Percentiles rank a stretch among this genome's conserved stretches.
These are phyloP conservation scores for Colletotrichum sp. DNA, from an alignment of 2,329 filamentous ascomycete genomes.

Conservation along the genomic window DNA sequence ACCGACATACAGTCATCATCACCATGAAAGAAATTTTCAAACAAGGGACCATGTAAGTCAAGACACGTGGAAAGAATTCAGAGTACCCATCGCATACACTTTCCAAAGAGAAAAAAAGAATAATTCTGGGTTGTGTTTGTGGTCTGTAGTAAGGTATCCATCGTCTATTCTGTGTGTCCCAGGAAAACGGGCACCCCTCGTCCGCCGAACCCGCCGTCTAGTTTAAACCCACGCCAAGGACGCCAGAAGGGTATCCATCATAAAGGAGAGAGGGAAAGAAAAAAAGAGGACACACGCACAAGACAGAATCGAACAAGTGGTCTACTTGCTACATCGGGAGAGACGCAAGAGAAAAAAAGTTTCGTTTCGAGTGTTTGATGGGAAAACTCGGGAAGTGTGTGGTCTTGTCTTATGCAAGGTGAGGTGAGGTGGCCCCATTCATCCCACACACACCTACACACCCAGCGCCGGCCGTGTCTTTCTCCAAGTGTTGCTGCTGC, in stretches of 20 bases:
- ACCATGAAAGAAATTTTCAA: not conserved
- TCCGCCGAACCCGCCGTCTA: slow-evolving; percentile 1
- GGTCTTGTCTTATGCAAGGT: slow-evolving; percentile 12
- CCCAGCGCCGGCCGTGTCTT: not conserved
- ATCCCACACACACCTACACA: not conserved
- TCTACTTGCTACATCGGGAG: slow-evolving; percentile 3
- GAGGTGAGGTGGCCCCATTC: slow-evolving; percentile 15
- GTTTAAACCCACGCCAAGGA: slow-evolving; percentile 3
- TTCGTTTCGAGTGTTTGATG: not conserved
- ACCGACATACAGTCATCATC: not conserved
- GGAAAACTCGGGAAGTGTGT: not conserved
- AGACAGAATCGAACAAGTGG: not conserved
- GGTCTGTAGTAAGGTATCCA: not conserved
- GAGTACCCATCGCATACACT: not conserved
- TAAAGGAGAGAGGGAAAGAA: not conserved
- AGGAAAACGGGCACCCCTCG: not conserved
- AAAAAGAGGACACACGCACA: not conserved
- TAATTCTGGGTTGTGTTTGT: not conserved
- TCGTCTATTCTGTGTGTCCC: not conserved
- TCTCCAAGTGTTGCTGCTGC: not conserved
- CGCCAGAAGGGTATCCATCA: slow-evolving; percentile 21
- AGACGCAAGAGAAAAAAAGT: not conserved
- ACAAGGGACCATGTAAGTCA: not conserved
- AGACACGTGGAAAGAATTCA: not conserved
- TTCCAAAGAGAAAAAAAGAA: not conserved